Conservation (phyloP, 257 asterid genomes). For the Lavandula angustifolia region DNA sequence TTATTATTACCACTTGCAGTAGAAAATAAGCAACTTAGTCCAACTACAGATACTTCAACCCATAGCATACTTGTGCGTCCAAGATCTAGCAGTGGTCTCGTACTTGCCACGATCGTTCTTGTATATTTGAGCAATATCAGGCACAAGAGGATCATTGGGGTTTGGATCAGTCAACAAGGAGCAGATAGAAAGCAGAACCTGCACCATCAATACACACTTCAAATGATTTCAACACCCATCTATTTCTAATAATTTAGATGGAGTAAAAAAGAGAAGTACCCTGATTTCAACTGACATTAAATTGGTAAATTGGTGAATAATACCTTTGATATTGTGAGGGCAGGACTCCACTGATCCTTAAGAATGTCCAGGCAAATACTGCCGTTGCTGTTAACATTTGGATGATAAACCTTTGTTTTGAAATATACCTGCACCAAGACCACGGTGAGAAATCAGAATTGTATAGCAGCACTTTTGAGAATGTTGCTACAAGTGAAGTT, state of each 20-base stretch:
- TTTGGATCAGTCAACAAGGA: slow-evolving; percentile 86
- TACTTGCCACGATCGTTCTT: slow-evolving; percentile 69
- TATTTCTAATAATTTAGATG: not conserved
- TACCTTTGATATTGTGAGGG: slow-evolving; percentile 54
- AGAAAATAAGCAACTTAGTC: slow-evolving; percentile 2
- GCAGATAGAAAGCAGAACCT: slow-evolving; percentile 82
- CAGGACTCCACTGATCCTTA: slow-evolving; percentile 62
- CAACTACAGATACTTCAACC: slow-evolving; percentile 40
- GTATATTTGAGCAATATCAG: slow-evolving; percentile 81
- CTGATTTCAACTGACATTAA: no score
- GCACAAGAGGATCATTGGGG: slow-evolving; percentile 84
- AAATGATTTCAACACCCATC: not conserved
- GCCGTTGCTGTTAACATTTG: slow-evolving; percentile 53
- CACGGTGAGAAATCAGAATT: not conserved
- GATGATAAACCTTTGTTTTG: slow-evolving; percentile 55
- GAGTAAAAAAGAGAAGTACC: not conserved
- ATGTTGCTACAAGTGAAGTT: not conserved
- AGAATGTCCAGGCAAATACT: slow-evolving; percentile 55
- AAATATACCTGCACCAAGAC: slow-evolving; percentile 43
- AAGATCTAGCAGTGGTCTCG: slow-evolving; percentile 70
- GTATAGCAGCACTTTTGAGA: not conserved
- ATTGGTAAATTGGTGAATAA: not conserved
- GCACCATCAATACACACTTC: slow-evolving; percentile 5
- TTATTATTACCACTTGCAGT: not conserved
- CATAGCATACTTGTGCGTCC: slow-evolving; percentile 89